phyloP scores from a whole-genome alignment of 345 rosid species.

The Moricandia moricandioides region DNA sequence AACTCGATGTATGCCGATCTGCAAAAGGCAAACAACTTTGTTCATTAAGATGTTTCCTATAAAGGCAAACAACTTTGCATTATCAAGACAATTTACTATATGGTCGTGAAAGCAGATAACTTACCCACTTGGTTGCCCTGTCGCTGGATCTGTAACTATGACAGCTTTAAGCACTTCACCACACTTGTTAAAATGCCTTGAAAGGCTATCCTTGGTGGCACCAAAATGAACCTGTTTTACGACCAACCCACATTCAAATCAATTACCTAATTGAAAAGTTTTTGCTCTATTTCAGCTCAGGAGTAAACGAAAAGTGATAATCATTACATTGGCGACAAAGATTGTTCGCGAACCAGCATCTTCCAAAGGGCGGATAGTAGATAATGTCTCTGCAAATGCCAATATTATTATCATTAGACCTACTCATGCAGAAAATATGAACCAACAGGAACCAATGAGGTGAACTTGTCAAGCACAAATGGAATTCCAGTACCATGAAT shows the following conservation, averaged over 20 bases:
- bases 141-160: conserved; percentile 80
- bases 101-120: conserved; percentile 12
- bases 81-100: neutral
- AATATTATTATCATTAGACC: conserved; percentile 18
- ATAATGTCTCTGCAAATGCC: conserved; percentile 47
- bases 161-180: conserved; percentile 91
- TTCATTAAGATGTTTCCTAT: neutral
- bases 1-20: conserved; percentile 94
- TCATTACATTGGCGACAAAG: conserved; percentile 82
- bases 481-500: neutral
- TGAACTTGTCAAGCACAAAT: neutral
- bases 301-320: neutral
- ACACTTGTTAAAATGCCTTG: conserved; percentile 84
- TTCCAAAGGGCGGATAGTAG: conserved; percentile 63
- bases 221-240: conserved; percentile 84
- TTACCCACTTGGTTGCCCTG: conserved; percentile 94
- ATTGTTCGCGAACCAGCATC: conserved; percentile 86
- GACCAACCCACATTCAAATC: conserved; percentile 12
- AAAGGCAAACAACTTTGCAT: conserved; percentile 1
- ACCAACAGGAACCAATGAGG: neutral
- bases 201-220: conserved; percentile 90
- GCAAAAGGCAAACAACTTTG: conserved; percentile 22
- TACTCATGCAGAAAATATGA: neutral
- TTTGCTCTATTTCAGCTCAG: neutral
- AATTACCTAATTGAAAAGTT: neutral